A percentile compares a stretch with the other conserved stretches of the same genome.
Conservation (phyloP, 2,329 filamentous ascomycete genomes). For the Talaromyces funiculosus region DNA sequence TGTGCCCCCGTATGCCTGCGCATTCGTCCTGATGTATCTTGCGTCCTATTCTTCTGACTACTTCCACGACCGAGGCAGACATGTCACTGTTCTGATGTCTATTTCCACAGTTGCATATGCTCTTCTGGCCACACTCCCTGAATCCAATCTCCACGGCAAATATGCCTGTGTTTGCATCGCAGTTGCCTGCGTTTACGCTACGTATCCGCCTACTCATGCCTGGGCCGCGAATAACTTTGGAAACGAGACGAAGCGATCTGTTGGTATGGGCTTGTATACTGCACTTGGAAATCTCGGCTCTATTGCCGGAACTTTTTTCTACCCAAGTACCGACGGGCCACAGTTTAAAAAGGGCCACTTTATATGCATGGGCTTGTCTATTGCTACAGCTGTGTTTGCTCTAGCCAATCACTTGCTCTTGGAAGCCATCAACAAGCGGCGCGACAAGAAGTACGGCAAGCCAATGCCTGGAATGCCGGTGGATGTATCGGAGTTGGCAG, state of each 20-base stretch:
- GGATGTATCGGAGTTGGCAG: slow-evolving; percentile 7
- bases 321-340: not conserved
- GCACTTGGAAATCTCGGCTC: slow-evolving; percentile 7
- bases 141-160: slow-evolving; percentile 7
- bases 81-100: slow-evolving; percentile 4
- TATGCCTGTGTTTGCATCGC: slow-evolving; percentile 7
- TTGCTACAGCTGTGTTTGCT: slow-evolving; percentile 7
- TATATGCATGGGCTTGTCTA: slow-evolving; percentile 7
- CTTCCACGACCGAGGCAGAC: slow-evolving; percentile 8
- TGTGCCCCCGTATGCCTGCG: slow-evolving; percentile 6
- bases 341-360: slow-evolving; percentile 6
- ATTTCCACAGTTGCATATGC: slow-evolving; percentile 4
- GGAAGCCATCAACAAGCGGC: not conserved
- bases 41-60: slow-evolving; percentile 8
- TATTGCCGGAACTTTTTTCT: slow-evolving; percentile 10
- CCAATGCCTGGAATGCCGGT: not conserved
- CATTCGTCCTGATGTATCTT: not conserved
- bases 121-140: slow-evolving; percentile 3
- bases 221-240: slow-evolving; percentile 12
- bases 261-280: slow-evolving; percentile 10
- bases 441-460: slow-evolving; percentile 9
- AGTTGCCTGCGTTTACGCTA: slow-evolving; percentile 9
- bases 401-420: not conserved
- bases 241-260: slow-evolving; percentile 10
- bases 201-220: slow-evolving; percentile 11